phyloP scores from a whole-genome alignment of 2,329 filamentous ascomycete species.

The Macrophomina phaseolina region DNA sequence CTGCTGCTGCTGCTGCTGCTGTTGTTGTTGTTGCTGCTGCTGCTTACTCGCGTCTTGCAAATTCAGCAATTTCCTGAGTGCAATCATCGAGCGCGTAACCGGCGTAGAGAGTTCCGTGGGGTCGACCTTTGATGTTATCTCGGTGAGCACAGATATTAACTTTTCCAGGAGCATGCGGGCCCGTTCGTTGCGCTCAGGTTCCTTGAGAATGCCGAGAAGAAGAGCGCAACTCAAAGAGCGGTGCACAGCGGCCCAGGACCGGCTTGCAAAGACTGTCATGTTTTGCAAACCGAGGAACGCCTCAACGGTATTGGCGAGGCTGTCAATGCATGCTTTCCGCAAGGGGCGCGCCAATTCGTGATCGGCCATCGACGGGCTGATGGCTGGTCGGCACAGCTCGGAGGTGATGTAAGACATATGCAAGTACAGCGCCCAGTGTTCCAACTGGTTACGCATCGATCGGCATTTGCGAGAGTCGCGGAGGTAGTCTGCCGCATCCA shows the following conservation, averaged over 20 bases:
- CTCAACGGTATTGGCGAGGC: slow-evolving; percentile 63
- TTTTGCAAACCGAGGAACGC: slow-evolving; percentile 65
- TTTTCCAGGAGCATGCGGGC: slow-evolving; percentile 53
- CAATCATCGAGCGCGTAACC: slow-evolving; percentile 53
- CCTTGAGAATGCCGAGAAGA: slow-evolving; percentile 58
- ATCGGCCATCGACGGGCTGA: slow-evolving; percentile 57
- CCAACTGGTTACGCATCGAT: slow-evolving; percentile 59
- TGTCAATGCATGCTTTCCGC: slow-evolving; percentile 61
- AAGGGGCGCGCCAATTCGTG: slow-evolving; percentile 54
- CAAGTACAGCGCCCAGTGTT: slow-evolving; percentile 65
- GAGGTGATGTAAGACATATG: slow-evolving; percentile 68
- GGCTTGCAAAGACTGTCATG: slow-evolving; percentile 53
- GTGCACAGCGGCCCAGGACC: slow-evolving; percentile 52
- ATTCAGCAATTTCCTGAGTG: slow-evolving; percentile 50
- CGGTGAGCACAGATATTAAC: slow-evolving; percentile 53
- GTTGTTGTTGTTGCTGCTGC: slow-evolving; percentile 44
- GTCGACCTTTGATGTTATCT: slow-evolving; percentile 54
- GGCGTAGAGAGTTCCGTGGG: slow-evolving; percentile 55
- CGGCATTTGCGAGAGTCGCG: slow-evolving; percentile 59
- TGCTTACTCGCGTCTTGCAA: slow-evolving; percentile 38
- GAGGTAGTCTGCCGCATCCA: slow-evolving; percentile 63
- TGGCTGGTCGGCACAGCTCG: slow-evolving; percentile 65
- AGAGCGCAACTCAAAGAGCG: slow-evolving; percentile 53
- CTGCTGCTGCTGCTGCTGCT: slow-evolving; percentile 41
- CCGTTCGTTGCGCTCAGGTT: slow-evolving; percentile 51